Evolutionary conservation across 352 stramenopile genomes (phyloP), one percentile per base, ranked within the genome.

Genomic region (Peronospora tabacina): DNA sequence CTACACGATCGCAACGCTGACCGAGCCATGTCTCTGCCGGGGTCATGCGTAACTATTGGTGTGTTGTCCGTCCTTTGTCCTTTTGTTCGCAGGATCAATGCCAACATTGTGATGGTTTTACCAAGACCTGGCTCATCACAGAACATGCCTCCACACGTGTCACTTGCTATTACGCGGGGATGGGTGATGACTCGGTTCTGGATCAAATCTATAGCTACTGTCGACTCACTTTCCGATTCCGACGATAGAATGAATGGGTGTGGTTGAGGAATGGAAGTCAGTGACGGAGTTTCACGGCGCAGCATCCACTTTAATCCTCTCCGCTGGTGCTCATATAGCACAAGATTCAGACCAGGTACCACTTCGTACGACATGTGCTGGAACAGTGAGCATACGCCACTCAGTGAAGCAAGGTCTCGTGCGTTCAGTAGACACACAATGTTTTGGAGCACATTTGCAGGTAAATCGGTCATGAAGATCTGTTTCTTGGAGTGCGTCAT

Each of bases 101-200:
- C 79, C 7, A 91, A 46, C 70, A 94, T 90, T 9, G 82, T 91
- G 44, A 94, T 89, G 0, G 82, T 94, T 59, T 94, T 94, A 13
- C 82, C 82, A 0, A 94, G 66, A 0, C 82, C 82, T 17, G 82
- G 82, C 20, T 94, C 82, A 39, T 94, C 80, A 40, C 75, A 91
- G 32, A 94, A 87, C 38, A 94, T 71, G 13, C 82, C 82, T 0
- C 82, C 80, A 13, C 75, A 76, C 3, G 66, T 64, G 37, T 94
- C 80, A 34, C 61, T 58, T 39, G 49, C 62, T 6, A 35, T 52
- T 24, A 60, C 55, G 2, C 59, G 43, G 0, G 62, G 37, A 4
- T 52, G 32, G 1, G 53, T 41, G n/a, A 70, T 51, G 11, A 90
- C 49, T 50, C 56, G 61, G 3, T 52, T 43, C 10, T 86, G 73